A percentile compares a stretch with the other conserved stretches of the same genome.
These are phyloP conservation scores for Nothophoma quercina DNA, from an alignment of 2,329 filamentous ascomycete species.

Conservation along the genomic window DNA sequence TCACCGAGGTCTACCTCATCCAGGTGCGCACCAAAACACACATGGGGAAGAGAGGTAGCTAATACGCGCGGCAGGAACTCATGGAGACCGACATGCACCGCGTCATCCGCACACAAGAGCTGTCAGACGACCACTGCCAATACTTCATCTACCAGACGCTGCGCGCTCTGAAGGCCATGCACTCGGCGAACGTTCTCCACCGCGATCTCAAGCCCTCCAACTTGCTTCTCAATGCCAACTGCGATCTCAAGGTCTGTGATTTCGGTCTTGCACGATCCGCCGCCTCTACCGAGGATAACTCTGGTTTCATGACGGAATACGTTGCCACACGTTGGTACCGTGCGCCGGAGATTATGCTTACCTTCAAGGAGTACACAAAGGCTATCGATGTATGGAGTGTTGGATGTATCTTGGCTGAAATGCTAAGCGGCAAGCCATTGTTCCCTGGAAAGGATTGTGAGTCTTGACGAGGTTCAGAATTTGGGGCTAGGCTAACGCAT, in stretches of 20 bases:
- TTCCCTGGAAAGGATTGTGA: conserved; percentile 98
- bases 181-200: conserved; percentile 97
- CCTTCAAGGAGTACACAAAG: conserved; percentile 99
- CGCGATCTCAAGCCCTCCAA: conserved; percentile 98
- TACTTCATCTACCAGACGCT: conserved; percentile 99
- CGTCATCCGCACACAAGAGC: conserved; percentile 96
- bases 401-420: conserved; percentile 96
- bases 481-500: background rate
- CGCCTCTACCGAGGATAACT: conserved; percentile 97
- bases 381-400: conserved; percentile 99
- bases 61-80: conserved; percentile 71
- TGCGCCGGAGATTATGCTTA: conserved; percentile 99
- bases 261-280: conserved; percentile 96
- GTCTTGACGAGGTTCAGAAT: conserved; percentile 41
- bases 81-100: conserved; percentile 99
- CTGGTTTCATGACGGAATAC: conserved; percentile 99
- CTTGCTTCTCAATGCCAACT: conserved; percentile 95
- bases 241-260: conserved; percentile 98
- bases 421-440: conserved; percentile 96
- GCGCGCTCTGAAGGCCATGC: conserved; percentile 97
- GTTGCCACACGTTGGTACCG: conserved; percentile 99
- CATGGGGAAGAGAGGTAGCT: conserved; percentile 2
- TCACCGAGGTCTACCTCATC: conserved; percentile 98
- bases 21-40: conserved; percentile 65
- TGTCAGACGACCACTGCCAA: conserved; percentile 99